Conservation (phyloP, 1,284 basidiomycete genomes). For the Melampsora occidentalis region DNA sequence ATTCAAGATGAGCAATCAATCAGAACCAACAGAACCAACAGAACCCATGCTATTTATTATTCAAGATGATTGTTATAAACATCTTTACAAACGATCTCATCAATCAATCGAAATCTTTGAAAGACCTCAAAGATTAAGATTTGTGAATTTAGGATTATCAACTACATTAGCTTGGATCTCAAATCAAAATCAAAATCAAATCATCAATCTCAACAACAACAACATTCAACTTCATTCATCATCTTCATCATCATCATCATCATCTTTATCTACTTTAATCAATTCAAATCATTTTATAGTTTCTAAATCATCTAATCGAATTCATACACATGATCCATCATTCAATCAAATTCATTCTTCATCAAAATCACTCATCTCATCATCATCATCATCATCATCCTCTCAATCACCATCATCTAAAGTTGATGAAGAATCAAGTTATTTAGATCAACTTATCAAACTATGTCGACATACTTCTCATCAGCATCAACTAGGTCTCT, state of each 20-base stretch:
- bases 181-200: background rate
- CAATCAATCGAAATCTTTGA: constrained; percentile 11
- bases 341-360: constrained; percentile 11
- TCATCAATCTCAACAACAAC: background rate
- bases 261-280: background rate
- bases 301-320: constrained; percentile 8
- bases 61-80: constrained; percentile 35
- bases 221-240: too few species aligned
- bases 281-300: constrained; percentile 5
- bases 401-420: background rate
- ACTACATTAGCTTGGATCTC: constrained; percentile 21
- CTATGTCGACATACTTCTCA: constrained; percentile 23
- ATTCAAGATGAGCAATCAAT: too few species aligned
- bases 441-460: constrained; percentile 20
- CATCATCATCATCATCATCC: background rate
- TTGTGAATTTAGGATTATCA: constrained; percentile 30
- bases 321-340: constrained; percentile 4
- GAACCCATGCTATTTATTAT: constrained; percentile 14
- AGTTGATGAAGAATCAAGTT: background rate
- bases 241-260: too few species aligned
- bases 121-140: constrained; percentile 23
- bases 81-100: background rate
- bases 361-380: constrained; percentile 8
- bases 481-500: constrained; percentile 20
- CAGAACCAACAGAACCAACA: too few species aligned